Percentiles rank a stretch among this genome's conserved stretches.
Evolutionary conservation across 129 eudicot species (phyloP).

Genomic region (Rutidosis leptorrhynchoides): DNA sequence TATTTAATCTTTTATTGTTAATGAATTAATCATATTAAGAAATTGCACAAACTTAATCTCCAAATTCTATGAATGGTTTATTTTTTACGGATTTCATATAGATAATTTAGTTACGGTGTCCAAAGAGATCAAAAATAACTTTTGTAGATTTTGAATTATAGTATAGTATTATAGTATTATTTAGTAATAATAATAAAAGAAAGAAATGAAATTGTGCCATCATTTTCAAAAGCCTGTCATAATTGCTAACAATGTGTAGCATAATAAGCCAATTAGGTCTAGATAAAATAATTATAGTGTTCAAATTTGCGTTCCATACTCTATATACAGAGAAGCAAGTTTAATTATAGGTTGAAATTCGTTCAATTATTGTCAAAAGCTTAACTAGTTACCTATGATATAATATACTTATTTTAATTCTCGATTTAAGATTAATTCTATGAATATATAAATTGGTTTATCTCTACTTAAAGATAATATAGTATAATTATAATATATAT

Average conservation of each 20-base stretch:
- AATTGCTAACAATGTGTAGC: constrained; percentile 1
- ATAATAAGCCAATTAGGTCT: background rate
- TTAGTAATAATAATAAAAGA: background rate
- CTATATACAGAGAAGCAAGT: background rate
- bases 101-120: background rate
- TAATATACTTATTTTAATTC: too few species aligned
- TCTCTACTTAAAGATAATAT: too few species aligned
- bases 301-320: constrained; percentile 7
- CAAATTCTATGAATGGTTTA: background rate
- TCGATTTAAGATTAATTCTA: too few species aligned
- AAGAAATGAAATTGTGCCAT: too few species aligned
- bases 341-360: too few species aligned
- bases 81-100: background rate
- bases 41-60: constrained; percentile 1
- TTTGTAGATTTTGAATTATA: background rate
- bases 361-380: constrained; percentile 9
- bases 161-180: too few species aligned
- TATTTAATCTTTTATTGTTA: too few species aligned
- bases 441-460: background rate
- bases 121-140: too few species aligned
- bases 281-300: background rate
- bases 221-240: constrained; percentile 25
- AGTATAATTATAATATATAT: too few species aligned
- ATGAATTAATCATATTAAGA: too few species aligned
- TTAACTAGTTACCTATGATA: too few species aligned